Base-by-base conservation (phyloP, 2,329 filamentous ascomycete species). In the Colletotrichum horii region DNA sequence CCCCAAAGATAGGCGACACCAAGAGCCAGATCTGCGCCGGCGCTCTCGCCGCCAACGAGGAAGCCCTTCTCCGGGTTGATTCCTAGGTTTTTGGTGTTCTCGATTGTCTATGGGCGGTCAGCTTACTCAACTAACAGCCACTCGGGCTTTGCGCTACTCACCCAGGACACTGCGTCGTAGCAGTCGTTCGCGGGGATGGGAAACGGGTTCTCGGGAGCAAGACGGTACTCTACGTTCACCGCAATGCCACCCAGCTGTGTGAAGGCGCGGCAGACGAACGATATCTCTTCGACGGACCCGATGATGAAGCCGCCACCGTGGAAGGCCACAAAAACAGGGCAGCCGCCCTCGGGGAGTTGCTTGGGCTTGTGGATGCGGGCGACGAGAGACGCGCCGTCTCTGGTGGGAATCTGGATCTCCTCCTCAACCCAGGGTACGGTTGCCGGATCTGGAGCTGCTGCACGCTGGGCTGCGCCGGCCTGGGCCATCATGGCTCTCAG, bases 161-260 rank as follows among this genome's bases (percentile, higher is more conserved):
- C 79, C 81, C 81, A 83, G 69, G 78, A 76, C 4, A 79, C 78
- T 22, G 76, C 80, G 60, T 83, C 81, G 52, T 79, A 81, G 11
- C 78, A 77, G 65, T 83, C 82, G 8, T 82, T 68, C 9, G 82
- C 75, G 6, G 80, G 79, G 12, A 80, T 74, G 16, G 81, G 81
- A 32, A 83, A 82, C 9, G 78, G 70, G 66, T 81, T 78, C 36
- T 83, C 81, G 8, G 82, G 80, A 3, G 82, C 80, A 71, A 78
- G 79, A 6, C 82, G 78, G 70, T 82, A 82, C 38, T 79, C 77
- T 22, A 82, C 70, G 56, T 80, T 80, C n/a, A 82, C 73, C 7
- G 78, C 77, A 24, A 83, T 58, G 6, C 81, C 79, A 6, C 80
- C 81, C 12, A 83, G 70, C 9, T 73, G 70, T 8, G 77, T 77